Evolutionary conservation across 1,139 yeast genomes (phyloP).

Genomic region (Candida sp.): DNA sequence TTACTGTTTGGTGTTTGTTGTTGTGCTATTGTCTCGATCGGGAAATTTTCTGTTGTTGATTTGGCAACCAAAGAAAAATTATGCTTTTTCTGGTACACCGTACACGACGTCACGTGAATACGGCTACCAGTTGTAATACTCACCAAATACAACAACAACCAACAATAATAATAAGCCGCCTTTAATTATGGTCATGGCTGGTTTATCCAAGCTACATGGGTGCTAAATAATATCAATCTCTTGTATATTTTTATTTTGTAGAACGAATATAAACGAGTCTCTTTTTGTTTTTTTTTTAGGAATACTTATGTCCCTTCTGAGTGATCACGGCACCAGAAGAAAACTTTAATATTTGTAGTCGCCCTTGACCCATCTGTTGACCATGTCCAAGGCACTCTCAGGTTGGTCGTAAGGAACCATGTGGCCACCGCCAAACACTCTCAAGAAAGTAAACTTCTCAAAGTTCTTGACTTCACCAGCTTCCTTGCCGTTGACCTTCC

Average conservation of each 20-base stretch:
- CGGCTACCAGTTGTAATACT: no score
- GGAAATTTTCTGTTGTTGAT: neutral
- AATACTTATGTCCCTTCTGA: no score
- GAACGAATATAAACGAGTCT: neutral
- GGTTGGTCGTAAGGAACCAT: slow-evolving; percentile 58
- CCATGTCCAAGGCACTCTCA: slow-evolving; percentile 48
- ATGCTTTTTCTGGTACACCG: neutral
- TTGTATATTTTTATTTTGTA: no score
- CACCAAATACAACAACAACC: no score
- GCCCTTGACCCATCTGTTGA: slow-evolving; percentile 49
- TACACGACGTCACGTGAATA: neutral
- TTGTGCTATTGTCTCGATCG: neutral
- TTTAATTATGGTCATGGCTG: no score
- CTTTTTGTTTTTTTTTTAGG: neutral
- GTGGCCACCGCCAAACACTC: slow-evolving; percentile 53
- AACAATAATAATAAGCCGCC: no score
- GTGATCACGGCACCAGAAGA: no score
- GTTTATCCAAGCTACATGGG: no score
- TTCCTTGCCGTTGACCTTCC: slow-evolving; percentile 40
- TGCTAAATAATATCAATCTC: no score
- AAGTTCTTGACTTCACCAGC: slow-evolving; percentile 54
- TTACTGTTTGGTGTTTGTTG: neutral
- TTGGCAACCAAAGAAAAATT: neutral
- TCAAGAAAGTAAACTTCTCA: slow-evolving; percentile 50
- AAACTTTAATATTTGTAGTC: slow-evolving; percentile 23